A percentile compares a stretch with the other conserved stretches of the same genome.
phyloP scores from a whole-genome alignment of 2,329 filamentous ascomycete genomes.

The Massarina eburnea region DNA sequence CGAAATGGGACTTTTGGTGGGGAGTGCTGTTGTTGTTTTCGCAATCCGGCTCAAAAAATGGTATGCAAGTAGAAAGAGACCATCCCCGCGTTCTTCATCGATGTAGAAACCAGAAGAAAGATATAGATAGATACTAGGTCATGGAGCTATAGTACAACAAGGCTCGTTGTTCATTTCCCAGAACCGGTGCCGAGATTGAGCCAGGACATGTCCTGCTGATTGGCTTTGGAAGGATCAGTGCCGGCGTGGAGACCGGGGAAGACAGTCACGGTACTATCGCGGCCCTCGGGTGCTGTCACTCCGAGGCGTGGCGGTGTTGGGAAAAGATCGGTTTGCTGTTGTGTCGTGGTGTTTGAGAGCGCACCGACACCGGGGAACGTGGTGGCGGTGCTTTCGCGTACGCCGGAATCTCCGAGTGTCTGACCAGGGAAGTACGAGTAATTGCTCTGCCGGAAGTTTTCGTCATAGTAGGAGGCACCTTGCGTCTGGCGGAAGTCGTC shows the following conservation, averaged over 20 bases:
- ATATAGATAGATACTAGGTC: conserved; percentile 2
- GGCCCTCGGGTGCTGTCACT: conserved; percentile 57
- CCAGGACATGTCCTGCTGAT: conserved; percentile 73
- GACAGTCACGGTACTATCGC: conserved; percentile 56
- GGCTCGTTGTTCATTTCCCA: conserved; percentile 24
- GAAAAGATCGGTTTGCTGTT: conserved; percentile 30
- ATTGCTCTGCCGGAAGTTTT: conserved; percentile 53
- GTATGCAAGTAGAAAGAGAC: background rate
- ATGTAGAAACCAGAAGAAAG: conserved; percentile 3
- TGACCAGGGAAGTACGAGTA: conserved; percentile 49
- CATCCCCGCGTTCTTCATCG: background rate
- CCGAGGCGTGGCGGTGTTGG: conserved; percentile 50
- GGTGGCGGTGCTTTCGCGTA: conserved; percentile 59
- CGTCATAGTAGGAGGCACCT: conserved; percentile 50
- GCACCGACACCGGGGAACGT: conserved; percentile 22
- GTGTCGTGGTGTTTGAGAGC: background rate
- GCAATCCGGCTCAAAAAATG: background rate
- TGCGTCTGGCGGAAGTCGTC: conserved; percentile 49
- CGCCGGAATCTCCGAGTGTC: conserved; percentile 59
- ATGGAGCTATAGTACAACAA: conserved; percentile 5
- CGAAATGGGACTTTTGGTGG: conserved; percentile 1
- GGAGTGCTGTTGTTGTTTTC: background rate
- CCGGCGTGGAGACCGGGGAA: conserved; percentile 26
- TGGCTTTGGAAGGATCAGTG: conserved; percentile 22
- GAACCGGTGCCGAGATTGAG: conserved; percentile 63